Evolutionary conservation across 495 filamentous ascomycete species (phyloP).

Genomic region (Penicillium macrosclerotiorum): DNA sequence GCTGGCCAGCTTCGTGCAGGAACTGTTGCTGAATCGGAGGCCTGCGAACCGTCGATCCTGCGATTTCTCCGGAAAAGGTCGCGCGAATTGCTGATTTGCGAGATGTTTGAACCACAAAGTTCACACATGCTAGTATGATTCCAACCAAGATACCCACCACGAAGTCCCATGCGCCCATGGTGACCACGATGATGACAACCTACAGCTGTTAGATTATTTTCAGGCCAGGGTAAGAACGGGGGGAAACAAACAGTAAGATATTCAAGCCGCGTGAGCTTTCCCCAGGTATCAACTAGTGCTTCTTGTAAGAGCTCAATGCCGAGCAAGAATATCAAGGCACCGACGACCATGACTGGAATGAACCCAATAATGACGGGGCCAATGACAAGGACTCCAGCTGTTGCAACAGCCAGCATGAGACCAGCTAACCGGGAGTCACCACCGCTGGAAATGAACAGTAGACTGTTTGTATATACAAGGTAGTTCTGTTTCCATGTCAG

Average conservation of each 20-base stretch:
- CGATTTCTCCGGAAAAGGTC: constrained; percentile 79
- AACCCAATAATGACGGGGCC: constrained; percentile 87
- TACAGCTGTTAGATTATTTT: constrained; percentile 24
- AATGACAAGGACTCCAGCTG: constrained; percentile 74
- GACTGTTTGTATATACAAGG: constrained; percentile 91
- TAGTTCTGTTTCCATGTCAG: constrained; percentile 65
- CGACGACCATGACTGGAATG: constrained; percentile 96
- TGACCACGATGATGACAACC: constrained; percentile 87
- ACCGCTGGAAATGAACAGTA: constrained; percentile 91
- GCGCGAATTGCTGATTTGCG: constrained; percentile 82
- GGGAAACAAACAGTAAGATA: constrained; percentile 70
- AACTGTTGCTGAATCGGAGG: constrained; percentile 88
- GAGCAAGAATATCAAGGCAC: constrained; percentile 87
- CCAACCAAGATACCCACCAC: constrained; percentile 90
- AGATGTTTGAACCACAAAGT: constrained; percentile 87
- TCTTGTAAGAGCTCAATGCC: constrained; percentile 88
- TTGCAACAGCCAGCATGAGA: constrained; percentile 77
- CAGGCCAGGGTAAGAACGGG: too few relatives aligned
- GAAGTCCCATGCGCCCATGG: constrained; percentile 97
- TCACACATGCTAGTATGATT: constrained; percentile 87
- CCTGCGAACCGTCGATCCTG: constrained; percentile 85
- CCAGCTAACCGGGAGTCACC: constrained; percentile 84
- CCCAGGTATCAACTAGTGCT: constrained; percentile 83
- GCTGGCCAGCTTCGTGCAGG: constrained; percentile 76
- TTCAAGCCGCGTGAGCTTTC: constrained; percentile 79